Base-by-base conservation (phyloP, 805 yeast genomes). In the Yarrowia divulgata region DNA sequence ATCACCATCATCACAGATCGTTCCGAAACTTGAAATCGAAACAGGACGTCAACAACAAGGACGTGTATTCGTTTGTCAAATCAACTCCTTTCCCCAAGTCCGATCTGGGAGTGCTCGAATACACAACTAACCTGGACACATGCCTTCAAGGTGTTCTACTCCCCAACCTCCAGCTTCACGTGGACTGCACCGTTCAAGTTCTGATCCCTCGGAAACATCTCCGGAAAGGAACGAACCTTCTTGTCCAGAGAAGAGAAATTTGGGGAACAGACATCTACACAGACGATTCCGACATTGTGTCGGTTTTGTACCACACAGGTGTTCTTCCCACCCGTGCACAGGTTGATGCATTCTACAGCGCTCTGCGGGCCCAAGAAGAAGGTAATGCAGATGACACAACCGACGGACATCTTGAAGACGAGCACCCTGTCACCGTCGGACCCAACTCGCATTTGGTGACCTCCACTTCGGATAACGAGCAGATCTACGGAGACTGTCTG, bases 221-320 rank as follows among this genome's bases (percentile, higher is more conserved):
- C 58, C 69, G 73, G n/a, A 74, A 78, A 8, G 79, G 81, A 50
- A 74, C 78, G 45, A 81, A 81, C 64, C 69, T 72, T 8, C 81
- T 80, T 39, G 81, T 86, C 64, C 81, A 80, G 14, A 74, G 73
- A 43, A 85, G 89, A 39, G 80, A 87, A 64, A 83, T 93, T 1
- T 94, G 98, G 98, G 99, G 99, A 1, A 85, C 93, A 1, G 97
- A 93, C 54, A 82, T 95, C 0, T 95, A 94, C 78, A 91, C 98
- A 0, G 98, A 95, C 78, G 99, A 94, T 77, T 90, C 97, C 0
- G 97, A 94, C 77, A 80, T 93, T 1, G 82, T 94, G 45, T 82
- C 90, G 6, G 89, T 88, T 0, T 79, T 94, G 66, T 84, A 86
- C 71, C 98, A 95, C 74, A 80, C 87, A 71, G 97, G 97, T 0